A percentile compares a stretch with the other conserved stretches of the same genome.
These are phyloP conservation scores for Penicillium concentricum DNA, from an alignment of 2,329 filamentous ascomycete genomes.

Conservation along the genomic window DNA sequence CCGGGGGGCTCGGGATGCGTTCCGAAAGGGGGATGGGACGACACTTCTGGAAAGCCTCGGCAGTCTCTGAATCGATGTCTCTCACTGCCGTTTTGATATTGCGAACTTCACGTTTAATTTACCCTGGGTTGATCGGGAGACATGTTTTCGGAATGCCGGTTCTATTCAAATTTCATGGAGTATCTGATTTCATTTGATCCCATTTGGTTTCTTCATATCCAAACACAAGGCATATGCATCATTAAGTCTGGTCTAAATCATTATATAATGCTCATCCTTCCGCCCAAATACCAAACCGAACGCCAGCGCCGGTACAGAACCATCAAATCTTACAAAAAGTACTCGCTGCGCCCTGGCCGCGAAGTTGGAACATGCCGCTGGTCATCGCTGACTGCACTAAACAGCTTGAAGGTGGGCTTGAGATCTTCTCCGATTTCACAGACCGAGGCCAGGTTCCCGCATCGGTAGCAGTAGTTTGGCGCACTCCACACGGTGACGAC, in stretches of 20 bases:
- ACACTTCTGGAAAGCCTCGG: background rate
- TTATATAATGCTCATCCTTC: slow-evolving; percentile 35
- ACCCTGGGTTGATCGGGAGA: background rate
- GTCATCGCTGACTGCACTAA: slow-evolving; percentile 48
- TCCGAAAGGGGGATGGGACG: slow-evolving; percentile 3
- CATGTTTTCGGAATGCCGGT: background rate
- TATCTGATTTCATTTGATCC: background rate
- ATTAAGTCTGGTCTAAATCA: slow-evolving; percentile 37
- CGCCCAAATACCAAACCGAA: slow-evolving; percentile 24
- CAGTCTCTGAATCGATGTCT: background rate
- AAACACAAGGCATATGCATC: slow-evolving; percentile 21
- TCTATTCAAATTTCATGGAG: background rate
- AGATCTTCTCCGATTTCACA: slow-evolving; percentile 87
- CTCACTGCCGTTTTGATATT: background rate
- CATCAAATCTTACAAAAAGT: slow-evolving; percentile 44
- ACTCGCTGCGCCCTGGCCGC: slow-evolving; percentile 49
- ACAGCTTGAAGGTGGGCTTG: slow-evolving; percentile 75
- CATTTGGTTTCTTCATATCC: background rate
- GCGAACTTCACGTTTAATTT: background rate
- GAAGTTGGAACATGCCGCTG: slow-evolving; percentile 46
- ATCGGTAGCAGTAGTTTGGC: slow-evolving; percentile 95
- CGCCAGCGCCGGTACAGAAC: slow-evolving; percentile 37
- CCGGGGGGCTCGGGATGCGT: slow-evolving; percentile 14
- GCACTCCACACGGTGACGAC: slow-evolving; percentile 80
- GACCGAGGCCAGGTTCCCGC: slow-evolving; percentile 85